phyloP scores from a whole-genome alignment of 768 basidiomycete genomes.

The Sistotremastrum niveocremeum region DNA sequence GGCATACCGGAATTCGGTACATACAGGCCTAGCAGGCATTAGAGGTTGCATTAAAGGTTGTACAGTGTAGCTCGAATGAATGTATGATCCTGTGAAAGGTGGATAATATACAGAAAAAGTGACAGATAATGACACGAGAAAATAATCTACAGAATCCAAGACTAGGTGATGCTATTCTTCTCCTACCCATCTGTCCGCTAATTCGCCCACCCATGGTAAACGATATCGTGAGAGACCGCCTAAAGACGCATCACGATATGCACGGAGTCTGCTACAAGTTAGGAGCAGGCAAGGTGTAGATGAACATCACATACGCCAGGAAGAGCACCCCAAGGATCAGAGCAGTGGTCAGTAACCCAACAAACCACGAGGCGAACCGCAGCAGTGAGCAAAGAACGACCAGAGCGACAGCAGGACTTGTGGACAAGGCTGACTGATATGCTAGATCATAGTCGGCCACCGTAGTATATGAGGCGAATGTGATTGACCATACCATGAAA shows the following conservation, averaged over 20 bases:
- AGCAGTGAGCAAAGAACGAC: constrained; percentile 42
- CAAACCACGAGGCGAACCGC: constrained; percentile 39
- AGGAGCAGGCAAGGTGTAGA: constrained; percentile 6
- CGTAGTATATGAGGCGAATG: background rate
- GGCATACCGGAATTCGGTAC: background rate
- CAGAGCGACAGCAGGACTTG: constrained; percentile 44
- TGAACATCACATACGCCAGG: constrained; percentile 39
- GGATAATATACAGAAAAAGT: background rate
- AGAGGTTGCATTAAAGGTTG: background rate
- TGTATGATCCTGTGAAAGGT: background rate
- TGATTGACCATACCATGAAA: constrained; percentile 46
- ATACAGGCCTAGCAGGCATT: background rate
- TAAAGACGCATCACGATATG: constrained; percentile 39
- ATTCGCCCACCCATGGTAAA: constrained; percentile 46
- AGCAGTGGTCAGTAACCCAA: constrained; percentile 32
- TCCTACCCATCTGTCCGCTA: constrained; percentile 56
- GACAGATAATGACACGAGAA: background rate
- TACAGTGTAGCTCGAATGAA: background rate
- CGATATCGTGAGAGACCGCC: constrained; percentile 42
- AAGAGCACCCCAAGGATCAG: constrained; percentile 28
- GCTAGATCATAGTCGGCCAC: constrained; percentile 27
- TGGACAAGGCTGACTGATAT: constrained; percentile 65
- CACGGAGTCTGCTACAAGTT: constrained; percentile 26
- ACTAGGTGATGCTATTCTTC: constrained; percentile 33
- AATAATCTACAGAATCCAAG: background rate